These are phyloP conservation scores for Daldinia sp. DNA, from an alignment of 2,329 filamentous ascomycete genomes.

Conservation along the genomic window DNA sequence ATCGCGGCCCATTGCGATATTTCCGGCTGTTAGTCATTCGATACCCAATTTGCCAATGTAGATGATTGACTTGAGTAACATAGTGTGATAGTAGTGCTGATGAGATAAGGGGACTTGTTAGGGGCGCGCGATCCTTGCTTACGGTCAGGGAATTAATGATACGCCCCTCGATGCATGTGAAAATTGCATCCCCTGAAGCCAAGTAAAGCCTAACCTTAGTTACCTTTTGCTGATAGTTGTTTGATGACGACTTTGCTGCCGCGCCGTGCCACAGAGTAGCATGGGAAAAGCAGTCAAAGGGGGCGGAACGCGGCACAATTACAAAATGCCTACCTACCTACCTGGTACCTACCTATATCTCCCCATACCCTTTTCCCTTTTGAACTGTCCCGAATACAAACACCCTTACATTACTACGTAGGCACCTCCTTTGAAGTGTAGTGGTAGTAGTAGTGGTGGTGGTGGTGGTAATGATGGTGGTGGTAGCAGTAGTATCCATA, in stretches of 20 bases:
- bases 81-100: constrained; percentile 2
- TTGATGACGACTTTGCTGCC: constrained; percentile 26
- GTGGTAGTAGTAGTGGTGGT: too few relatives aligned
- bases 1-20: too few relatives aligned
- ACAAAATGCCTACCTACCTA: neutral
- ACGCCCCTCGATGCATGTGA: constrained; percentile 25
- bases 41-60: neutral
- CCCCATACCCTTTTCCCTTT: neutral
- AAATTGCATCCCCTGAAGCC: constrained; percentile 11
- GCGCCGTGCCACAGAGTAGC: constrained; percentile 3
- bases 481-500: neutral
- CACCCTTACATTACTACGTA: too few relatives aligned
- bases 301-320: neutral
- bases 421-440: too few relatives aligned
- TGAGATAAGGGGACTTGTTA: constrained; percentile 12
- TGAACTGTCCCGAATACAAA: neutral
- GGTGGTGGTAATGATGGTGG: too few relatives aligned
- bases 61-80: constrained; percentile 5
- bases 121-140: neutral
- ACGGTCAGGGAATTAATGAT: neutral
- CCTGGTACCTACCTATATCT: too few relatives aligned
- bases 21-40: too few relatives aligned
- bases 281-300: neutral
- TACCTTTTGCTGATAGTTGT: constrained; percentile 11
- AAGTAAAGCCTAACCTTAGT: constrained; percentile 12